Base-by-base conservation (phyloP, 306 rosid genomes). In the Acacia melanoxylon region DNA sequence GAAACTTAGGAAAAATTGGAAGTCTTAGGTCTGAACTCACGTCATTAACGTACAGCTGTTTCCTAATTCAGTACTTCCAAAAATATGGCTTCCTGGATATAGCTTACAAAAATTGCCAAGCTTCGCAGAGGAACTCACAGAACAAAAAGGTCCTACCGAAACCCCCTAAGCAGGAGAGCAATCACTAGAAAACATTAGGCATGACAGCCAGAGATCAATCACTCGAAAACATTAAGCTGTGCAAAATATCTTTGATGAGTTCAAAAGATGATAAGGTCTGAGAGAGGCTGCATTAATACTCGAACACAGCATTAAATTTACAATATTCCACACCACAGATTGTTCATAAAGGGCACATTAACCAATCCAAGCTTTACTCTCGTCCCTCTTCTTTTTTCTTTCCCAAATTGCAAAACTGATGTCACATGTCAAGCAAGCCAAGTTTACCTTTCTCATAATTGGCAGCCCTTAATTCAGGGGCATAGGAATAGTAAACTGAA, bases 141-240 rank as follows among this genome's bases (percentile, higher is more conserved):
- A 85, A 84, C 98, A 95, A 84, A 95, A 95, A 40, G 99, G 97
- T 54, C 99, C 99, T 83, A 95, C 82, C 16, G 95, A 92, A 81
- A 92, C 94, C 79, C 92, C 97, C 98, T 93, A 78, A 48, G 56
- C 20, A 65, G 44, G 51, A 63, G 62, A 78, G 37, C 29, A 59
- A 22, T 22, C 14, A 24, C 66, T 22, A 24, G 66, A 56, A 56
- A n/a, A 56, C 27, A 56, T 56, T 93, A 80, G 44, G 51, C 85
- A 83, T 33, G 80, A 27, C 27, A 40, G 27, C 22, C 66, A 40
- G 51, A 63, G 62, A 79, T 41, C 29, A 67, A 72, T 44, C 68
- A 72, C 46, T 54, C 72, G 77, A 68, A 80, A 62, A 37, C 48
- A 40, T 52, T 58, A 69, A 74, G 46, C 51, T 33, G 40, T 22